Conservation (phyloP, 2,329 filamentous ascomycete genomes). For the Monosporascus sp. region DNA sequence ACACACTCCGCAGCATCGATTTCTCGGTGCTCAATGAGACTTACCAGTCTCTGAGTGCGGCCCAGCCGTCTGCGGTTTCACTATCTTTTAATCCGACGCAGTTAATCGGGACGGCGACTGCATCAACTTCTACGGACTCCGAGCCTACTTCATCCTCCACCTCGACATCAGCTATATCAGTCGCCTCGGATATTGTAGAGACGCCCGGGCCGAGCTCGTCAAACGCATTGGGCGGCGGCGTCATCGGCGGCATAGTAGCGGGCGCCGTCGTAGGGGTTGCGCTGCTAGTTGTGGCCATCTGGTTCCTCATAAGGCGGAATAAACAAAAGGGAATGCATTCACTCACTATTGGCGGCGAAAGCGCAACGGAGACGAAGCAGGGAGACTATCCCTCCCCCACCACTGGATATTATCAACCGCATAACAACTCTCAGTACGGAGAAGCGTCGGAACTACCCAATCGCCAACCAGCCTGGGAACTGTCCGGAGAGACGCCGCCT, state of each 20-base stretch:
- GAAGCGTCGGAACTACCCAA: no score
- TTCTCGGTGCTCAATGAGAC: not conserved
- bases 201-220: no score
- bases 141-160: not conserved
- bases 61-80: not conserved
- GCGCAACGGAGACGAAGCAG: no score
- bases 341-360: no score
- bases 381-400: no score
- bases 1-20: not conserved
- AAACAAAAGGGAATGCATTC: no score
- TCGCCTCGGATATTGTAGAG: not conserved
- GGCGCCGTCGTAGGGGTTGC: not conserved
- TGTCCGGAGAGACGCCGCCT: no score
- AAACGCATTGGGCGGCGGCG: not conserved
- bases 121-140: not conserved
- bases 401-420: no score
- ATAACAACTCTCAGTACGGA: no score
- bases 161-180: not conserved
- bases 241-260: not conserved
- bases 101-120: not conserved
- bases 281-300: not conserved
- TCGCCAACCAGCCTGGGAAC: no score
- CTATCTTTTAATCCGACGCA: not conserved
- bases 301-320: no score
- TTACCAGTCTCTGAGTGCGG: not conserved